A percentile compares a stretch with the other conserved stretches of the same genome.
Conservation (phyloP, 768 basidiomycete species). For the Leccinum subgranulosum region DNA sequence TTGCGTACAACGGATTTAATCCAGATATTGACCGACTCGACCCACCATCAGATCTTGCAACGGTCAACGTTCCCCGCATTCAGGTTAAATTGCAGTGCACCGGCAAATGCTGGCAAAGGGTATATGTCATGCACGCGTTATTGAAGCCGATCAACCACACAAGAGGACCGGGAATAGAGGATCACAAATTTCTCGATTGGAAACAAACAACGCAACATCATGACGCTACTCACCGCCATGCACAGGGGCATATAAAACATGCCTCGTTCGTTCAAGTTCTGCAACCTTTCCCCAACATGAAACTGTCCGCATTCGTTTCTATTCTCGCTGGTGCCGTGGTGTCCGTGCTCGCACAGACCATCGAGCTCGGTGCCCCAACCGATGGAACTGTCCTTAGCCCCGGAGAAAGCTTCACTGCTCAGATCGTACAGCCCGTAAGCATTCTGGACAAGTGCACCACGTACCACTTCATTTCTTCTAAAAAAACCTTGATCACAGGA, state of each 20-base stretch:
- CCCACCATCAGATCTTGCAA: neutral
- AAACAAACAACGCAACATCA: no score
- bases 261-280: neutral
- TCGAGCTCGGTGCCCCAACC: slow-evolving; percentile 22
- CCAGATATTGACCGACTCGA: neutral
- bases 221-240: neutral
- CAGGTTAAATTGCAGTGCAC: neutral
- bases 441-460: neutral
- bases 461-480: neutral
- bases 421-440: slow-evolving; percentile 24
- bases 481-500: slow-evolving; percentile 1
- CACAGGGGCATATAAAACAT: neutral
- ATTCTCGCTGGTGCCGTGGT: slow-evolving; percentile 6
- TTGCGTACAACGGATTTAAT: neutral
- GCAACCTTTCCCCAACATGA: slow-evolving; percentile 12
- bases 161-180: neutral
- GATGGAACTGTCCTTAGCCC: slow-evolving; percentile 14
- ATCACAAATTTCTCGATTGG: neutral
- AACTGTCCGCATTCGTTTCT: slow-evolving; percentile 2
- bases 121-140: no score
- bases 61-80: neutral
- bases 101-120: no score
- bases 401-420: slow-evolving; percentile 18
- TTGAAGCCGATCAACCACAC: no score
- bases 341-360: slow-evolving; percentile 26